Conservation (phyloP, 345 rosid species). For the Citrus unshiu region DNA sequence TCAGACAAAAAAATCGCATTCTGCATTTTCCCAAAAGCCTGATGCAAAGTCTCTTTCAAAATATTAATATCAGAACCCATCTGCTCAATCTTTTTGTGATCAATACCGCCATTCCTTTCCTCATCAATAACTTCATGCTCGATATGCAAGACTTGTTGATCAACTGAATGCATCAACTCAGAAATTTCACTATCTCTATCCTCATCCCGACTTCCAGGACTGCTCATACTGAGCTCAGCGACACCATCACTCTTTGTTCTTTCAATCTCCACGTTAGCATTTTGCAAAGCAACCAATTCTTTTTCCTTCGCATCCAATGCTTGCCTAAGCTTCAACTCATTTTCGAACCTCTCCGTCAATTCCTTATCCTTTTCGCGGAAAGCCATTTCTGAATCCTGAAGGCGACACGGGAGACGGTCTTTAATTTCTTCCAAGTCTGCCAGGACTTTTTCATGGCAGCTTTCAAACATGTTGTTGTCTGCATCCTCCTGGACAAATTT, state of each 20-base stretch:
- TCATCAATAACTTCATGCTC: no score
- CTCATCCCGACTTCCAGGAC: constrained; percentile 13
- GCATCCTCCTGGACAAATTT: constrained; percentile 70
- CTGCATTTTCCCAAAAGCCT: no score
- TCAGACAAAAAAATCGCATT: no score
- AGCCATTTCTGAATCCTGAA: constrained; percentile 54
- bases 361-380: constrained; percentile 69
- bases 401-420: constrained; percentile 71
- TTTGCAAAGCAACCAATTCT: constrained; percentile 49
- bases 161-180: no score
- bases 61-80: no score
- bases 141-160: no score
- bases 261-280: constrained; percentile 34
- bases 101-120: no score
- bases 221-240: no score
- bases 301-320: constrained; percentile 52
- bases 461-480: constrained; percentile 42
- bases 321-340: constrained; percentile 49
- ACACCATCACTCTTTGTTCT: constrained; percentile 10
- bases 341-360: constrained; percentile 44
- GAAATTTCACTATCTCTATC: constrained; percentile 38
- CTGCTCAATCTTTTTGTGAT: no score
- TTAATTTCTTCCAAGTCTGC: constrained; percentile 55
- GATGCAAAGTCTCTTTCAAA: no score
- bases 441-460: constrained; percentile 52